Evolutionary conservation across 805 yeast genomes (phyloP).

Genomic region (Saccharomycopsis fibuligera): DNA sequence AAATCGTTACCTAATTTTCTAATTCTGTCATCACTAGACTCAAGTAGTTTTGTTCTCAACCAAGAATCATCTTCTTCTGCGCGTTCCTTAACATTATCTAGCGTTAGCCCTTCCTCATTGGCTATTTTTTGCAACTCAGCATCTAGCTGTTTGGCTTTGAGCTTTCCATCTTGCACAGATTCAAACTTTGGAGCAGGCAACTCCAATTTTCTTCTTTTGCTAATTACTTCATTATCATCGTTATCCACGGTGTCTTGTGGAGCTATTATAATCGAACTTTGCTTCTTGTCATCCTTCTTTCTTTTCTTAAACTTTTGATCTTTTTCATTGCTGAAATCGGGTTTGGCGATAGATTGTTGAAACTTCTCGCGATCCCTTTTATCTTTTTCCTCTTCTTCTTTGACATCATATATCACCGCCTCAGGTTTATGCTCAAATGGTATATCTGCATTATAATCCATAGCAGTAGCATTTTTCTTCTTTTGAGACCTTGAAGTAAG

Average conservation of each 20-base stretch:
- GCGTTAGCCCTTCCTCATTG: constrained; percentile 26
- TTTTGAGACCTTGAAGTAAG: constrained; percentile 36
- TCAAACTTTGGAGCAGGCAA: constrained; percentile 31
- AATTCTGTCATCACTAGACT: constrained; percentile 21
- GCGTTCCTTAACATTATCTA: constrained; percentile 23
- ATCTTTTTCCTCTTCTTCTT: constrained; percentile 48
- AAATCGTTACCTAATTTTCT: constrained; percentile 19
- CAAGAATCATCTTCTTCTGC: constrained; percentile 19
- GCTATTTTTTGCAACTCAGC: constrained; percentile 2
- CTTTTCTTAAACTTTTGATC: constrained; percentile 33
- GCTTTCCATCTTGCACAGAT: constrained; percentile 24
- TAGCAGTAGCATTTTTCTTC: constrained; percentile 51
- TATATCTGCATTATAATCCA: constrained; percentile 80
- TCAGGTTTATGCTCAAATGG: constrained; percentile 70
- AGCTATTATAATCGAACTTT: constrained; percentile 22
- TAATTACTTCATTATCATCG: constrained; percentile 20
- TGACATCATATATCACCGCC: constrained; percentile 61
- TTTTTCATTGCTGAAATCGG: constrained; percentile 53
- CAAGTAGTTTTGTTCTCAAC: constrained; percentile 19
- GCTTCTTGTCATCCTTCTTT: constrained; percentile 36
- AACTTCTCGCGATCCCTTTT: constrained; percentile 34
- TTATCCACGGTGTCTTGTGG: neutral
- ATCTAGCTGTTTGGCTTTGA: no score
- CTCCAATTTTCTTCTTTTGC: constrained; percentile 34
- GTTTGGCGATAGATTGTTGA: constrained; percentile 34